Base-by-base conservation (phyloP, 257 asterid species). In the Voacanga thouarsii region DNA sequence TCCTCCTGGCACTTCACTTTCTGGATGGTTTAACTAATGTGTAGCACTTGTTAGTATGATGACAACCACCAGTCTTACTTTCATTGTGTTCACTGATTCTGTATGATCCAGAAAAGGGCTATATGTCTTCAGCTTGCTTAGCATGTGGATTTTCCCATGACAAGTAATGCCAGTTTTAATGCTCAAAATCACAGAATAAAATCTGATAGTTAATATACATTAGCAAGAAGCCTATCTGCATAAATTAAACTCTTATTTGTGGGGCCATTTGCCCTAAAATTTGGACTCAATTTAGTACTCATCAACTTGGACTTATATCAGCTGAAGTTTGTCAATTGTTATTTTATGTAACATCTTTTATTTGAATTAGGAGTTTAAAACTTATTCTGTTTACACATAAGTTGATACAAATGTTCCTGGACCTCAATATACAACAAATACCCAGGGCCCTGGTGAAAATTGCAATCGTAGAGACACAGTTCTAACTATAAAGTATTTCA, bases 1-100 rank as follows among this genome's bases (percentile, higher is more conserved):
- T 71, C 83, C 75, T 80, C 59, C 30, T 57, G 56, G 16, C 26
- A 26, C 61, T 39, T 12, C 66, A 12, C 33, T 53, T 60, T 72
- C 71, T 60, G 67, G 18, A 47, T 3, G 63, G 24, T 12, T 6
- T 60, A 6, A 14, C 66, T 68, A 50, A 41, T 49, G 21, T n/a
- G 21, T 68, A n/a, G 6, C 30, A 21, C 23, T 65, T 65, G 5
- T 28, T 30, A 33, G 5, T 65, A 37, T 65, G 47, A 33, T 30
- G 23, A 15, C 23, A 33, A 65, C 6, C 70, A 30, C 49, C 49
- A 66, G 6, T 15, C 5, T 60, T 33, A 0, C 2, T 24, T 30
- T 65, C 16, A 18, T 37, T 33, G 37, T 66, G 26, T 37, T 64
- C 7, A 33, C 21, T 33, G 45, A 30, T 64, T 33, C 70, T 64